Evolutionary conservation across 2,329 filamentous ascomycete genomes (phyloP), one percentile per base, ranked within the genome.

Genomic region (Calonectria pseudoreteaudii): DNA sequence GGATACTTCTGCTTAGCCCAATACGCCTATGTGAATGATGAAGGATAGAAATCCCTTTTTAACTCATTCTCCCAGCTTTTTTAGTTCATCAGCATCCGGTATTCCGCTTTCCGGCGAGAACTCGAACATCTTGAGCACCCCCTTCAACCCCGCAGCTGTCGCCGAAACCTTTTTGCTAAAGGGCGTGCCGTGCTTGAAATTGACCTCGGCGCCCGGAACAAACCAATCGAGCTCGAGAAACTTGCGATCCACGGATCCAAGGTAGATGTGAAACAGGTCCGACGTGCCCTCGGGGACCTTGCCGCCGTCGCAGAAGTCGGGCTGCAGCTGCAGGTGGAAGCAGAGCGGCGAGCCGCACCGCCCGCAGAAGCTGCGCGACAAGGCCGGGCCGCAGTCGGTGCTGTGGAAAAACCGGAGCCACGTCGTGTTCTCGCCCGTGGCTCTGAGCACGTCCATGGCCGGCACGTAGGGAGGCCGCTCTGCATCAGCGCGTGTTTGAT

Each of bases 361-460:
- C 0, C 75, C 76, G 28, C 81, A 82, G 62, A 82, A 82, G 52
- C 72, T 75, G 18, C 81, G 80, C 0, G 81, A 80, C 47, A 47
- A 58, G 0, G 64, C 68, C 2, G 60, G 41, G 34, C 72, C 67
- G 44, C 77, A 77, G 20, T 69, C 56, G 4, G 26, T 44, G 47
- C 73, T 75, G 64, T 81, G 80, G 60, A 76, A 81, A 73, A 80
- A 82, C 26, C 79, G 74, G 14, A 81, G 58, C 76, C 77, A 80
- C 8, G 75, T 76, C 53, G 71, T 67, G 50, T 53, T 72, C 47
- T 75, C 68, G 1, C 65, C 56, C 30, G 36, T 66, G 20, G 77
- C 74, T 11, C 73, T 72, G 6, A 80, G 53, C 23, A 78, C 72
- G 11, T 81, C 77, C n/a, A 66, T 50, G 65, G 76, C 77, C 16